Conservation (phyloP, 257 asterid species). For the Penstemon newberryi region DNA sequence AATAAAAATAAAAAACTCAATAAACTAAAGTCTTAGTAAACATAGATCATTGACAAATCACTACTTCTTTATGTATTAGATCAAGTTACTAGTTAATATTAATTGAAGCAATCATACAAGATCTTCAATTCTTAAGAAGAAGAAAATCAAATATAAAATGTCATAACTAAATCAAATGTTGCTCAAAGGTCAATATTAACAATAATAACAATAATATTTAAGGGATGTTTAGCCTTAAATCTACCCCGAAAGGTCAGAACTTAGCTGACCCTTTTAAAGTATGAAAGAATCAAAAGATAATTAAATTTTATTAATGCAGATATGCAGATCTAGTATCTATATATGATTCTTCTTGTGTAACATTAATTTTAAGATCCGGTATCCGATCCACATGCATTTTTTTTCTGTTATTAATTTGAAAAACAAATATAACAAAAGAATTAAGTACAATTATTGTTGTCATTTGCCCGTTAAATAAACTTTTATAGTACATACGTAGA, state of each 20-base stretch:
- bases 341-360: conserved; percentile 23
- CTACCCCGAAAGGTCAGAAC: conserved; percentile 38
- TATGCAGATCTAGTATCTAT: conserved; percentile 18
- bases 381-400: too few species aligned
- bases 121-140: neutral
- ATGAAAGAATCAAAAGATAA: conserved; percentile 30
- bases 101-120: neutral
- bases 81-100: neutral
- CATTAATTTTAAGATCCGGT: neutral
- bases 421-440: too few species aligned
- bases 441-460: too few species aligned
- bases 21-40: neutral
- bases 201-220: neutral
- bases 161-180: conserved; percentile 20
- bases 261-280: conserved; percentile 35
- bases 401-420: too few species aligned
- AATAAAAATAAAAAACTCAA: neutral
- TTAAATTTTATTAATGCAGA: neutral
- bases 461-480: too few species aligned
- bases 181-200: conserved; percentile 23
- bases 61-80: neutral
- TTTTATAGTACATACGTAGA: too few species aligned
- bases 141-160: neutral
- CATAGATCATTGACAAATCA: neutral
- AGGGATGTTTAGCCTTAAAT: conserved; percentile 24